phyloP scores from a whole-genome alignment of 352 stramenopile genomes.

The Pythium diclinum region DNA sequence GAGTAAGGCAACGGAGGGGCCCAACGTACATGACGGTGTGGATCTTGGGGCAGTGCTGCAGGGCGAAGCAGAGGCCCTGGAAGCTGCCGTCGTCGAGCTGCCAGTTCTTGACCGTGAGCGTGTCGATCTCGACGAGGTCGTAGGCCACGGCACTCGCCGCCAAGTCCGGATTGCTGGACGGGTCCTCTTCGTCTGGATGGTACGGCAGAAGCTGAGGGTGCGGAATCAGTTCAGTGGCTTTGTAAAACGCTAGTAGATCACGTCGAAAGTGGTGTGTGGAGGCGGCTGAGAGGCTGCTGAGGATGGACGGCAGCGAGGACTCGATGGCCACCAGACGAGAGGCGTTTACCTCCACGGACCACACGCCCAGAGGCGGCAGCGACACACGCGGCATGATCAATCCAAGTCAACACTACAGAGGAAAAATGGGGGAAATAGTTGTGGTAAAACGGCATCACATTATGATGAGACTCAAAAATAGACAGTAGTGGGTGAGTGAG shows the following conservation, averaged over 20 bases:
- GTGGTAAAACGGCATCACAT: neutral
- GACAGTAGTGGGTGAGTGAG: neutral
- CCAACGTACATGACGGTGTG: conserved; percentile 48
- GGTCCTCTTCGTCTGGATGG: conserved; percentile 61
- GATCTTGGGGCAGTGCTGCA: conserved; percentile 42
- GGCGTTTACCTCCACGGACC: conserved; percentile 51
- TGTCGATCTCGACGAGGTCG: conserved; percentile 61
- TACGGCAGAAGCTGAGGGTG: conserved; percentile 64
- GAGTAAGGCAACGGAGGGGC: neutral
- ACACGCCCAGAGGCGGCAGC: conserved; percentile 29
- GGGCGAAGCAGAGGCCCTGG: conserved; percentile 49
- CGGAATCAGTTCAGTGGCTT: conserved; percentile 44
- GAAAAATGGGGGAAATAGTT: neutral
- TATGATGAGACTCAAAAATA: conserved; percentile 13
- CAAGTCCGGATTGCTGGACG: conserved; percentile 24
- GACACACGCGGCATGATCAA: conserved; percentile 8
- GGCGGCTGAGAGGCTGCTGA: conserved; percentile 15
- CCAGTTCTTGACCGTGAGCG: conserved; percentile 60
- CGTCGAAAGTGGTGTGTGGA: conserved; percentile 42
- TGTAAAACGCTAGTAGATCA: conserved; percentile 64
- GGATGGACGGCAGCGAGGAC: conserved; percentile 23
- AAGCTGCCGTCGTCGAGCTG: conserved; percentile 59
- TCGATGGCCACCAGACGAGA: conserved; percentile 23
- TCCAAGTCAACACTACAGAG: neutral
- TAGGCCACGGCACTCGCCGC: conserved; percentile 29